Base-by-base conservation (phyloP, 305 asterid genomes). In the Fraxinus nigra region DNA sequence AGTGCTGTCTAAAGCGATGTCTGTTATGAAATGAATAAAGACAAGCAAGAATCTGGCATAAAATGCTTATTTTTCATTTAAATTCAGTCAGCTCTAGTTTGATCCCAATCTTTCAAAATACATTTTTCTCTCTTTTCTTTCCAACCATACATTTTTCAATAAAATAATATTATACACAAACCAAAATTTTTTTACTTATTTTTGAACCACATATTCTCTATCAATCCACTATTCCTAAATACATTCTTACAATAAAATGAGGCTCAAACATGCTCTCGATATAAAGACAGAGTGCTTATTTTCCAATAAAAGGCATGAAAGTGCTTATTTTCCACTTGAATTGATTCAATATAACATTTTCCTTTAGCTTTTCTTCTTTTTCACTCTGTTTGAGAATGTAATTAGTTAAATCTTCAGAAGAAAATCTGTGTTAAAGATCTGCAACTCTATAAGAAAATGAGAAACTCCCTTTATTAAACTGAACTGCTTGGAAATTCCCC, bases 401-500 rank as follows among this genome's bases (percentile, higher is more conserved):
- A 26, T 65, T 61, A 26, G 75, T 30, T 30, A 38, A 5, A 63
- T 63, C 34, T 24, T 63, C n/a, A 63, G 7, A 63, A 63, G 72
- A 63, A 63, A 22, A 61, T 22, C 7, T 63, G 32, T 1, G 30
- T 26, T 9, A 0, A 63, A 63, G 28, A 63, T 24, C 16, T 9
- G 34, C 72, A 24, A 38, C 35, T 79, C 16, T 77, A 61, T 77
- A 75, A 81, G 26, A 69, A 75, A 75, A 61, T 59, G 40, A 34
- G 46, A 54, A 40, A 13, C 63, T 43, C 76, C 48, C 16, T 34
- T 78, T 37, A 77, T n/a, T 76, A n/a, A 70, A 76, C 61, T 77
- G 51, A 32, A 37, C 85, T 76, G 79, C 16, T 78, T 48, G 78
- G 54, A 80, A 84, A 76, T 2, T 28, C 34, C 76, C 13, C 61